phyloP scores from a whole-genome alignment of 2,329 filamentous ascomycete species.

The Colletotrichum spaethianum region DNA sequence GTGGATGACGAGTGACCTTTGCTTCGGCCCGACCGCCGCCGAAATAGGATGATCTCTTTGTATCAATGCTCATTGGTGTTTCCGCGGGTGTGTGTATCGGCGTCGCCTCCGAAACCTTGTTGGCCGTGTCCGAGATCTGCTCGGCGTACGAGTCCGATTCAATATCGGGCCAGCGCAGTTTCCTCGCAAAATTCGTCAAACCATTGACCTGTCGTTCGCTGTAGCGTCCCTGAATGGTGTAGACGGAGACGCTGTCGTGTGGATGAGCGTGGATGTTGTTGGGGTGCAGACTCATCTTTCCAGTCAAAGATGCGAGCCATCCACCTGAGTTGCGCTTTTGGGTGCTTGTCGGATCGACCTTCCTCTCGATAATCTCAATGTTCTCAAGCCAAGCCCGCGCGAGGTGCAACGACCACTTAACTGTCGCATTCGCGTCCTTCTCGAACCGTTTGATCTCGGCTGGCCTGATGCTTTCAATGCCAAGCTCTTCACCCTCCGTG shows the following conservation, averaged over 20 bases:
- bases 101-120: slow-evolving; percentile 57
- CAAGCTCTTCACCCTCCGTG: slow-evolving; percentile 71
- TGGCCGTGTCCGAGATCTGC: slow-evolving; percentile 64
- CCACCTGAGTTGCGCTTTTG: slow-evolving; percentile 51
- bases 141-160: slow-evolving; percentile 66
- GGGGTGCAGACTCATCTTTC: slow-evolving; percentile 64
- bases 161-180: slow-evolving; percentile 74
- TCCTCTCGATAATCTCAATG: slow-evolving; percentile 66
- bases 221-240: slow-evolving; percentile 69
- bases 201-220: slow-evolving; percentile 72
- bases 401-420: slow-evolving; percentile 77
- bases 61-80: slow-evolving; percentile 52
- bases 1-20: slow-evolving; percentile 45
- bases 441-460: slow-evolving; percentile 74
- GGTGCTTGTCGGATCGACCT: slow-evolving; percentile 43
- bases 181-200: slow-evolving; percentile 74
- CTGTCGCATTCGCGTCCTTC: slow-evolving; percentile 71
- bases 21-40: slow-evolving; percentile 47
- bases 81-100: slow-evolving; percentile 58
- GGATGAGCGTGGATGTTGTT: slow-evolving; percentile 43
- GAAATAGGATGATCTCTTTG: slow-evolving; percentile 63
- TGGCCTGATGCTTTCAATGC: slow-evolving; percentile 65
- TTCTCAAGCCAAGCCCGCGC: slow-evolving; percentile 79
- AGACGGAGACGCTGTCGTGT: slow-evolving; percentile 53
- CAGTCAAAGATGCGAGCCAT: slow-evolving; percentile 73